Conservation (phyloP, 2,329 filamentous ascomycete genomes). For the Hymenoscyphus fructigenus region DNA sequence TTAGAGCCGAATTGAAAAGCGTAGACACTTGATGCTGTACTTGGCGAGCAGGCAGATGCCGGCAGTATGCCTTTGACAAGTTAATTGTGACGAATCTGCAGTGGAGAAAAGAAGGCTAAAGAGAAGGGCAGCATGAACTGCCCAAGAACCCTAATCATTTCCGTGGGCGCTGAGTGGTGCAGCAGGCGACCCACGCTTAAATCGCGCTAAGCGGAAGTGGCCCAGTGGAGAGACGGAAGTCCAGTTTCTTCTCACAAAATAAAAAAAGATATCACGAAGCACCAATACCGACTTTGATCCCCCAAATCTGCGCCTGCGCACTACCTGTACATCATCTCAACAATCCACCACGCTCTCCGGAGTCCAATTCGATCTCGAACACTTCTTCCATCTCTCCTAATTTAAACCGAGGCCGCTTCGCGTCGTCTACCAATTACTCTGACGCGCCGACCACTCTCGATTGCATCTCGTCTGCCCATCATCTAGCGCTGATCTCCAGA, state of each 20-base stretch:
- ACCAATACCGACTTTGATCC: not conserved
- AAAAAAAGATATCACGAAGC: slow-evolving; percentile 1
- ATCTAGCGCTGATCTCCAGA: slow-evolving; percentile 18
- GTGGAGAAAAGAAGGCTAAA: not conserved
- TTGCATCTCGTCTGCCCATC: slow-evolving; percentile 15
- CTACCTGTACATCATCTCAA: not conserved
- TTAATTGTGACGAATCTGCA: not conserved
- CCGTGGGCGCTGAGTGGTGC: not conserved
- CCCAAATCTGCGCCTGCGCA: slow-evolving; percentile 1
- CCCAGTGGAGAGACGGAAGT: not conserved
- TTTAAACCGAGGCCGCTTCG: slow-evolving; percentile 13
- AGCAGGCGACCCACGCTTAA: not conserved
- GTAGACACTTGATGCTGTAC: not conserved
- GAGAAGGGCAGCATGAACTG: not conserved
- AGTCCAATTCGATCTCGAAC: not conserved
- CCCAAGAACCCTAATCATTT: not conserved
- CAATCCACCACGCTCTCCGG: not conserved
- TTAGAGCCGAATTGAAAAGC: not conserved
- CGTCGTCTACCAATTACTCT: slow-evolving; percentile 11
- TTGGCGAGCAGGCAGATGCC: not conserved
- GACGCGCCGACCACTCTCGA: slow-evolving; percentile 19
- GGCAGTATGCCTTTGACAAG: not conserved
- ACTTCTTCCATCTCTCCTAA: slow-evolving; percentile 7
- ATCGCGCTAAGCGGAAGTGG: not conserved
- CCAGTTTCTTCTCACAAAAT: not conserved